Evolutionary conservation across 2,329 filamentous ascomycete species (phyloP).

Genomic region (Pyricularia pennisetigena): DNA sequence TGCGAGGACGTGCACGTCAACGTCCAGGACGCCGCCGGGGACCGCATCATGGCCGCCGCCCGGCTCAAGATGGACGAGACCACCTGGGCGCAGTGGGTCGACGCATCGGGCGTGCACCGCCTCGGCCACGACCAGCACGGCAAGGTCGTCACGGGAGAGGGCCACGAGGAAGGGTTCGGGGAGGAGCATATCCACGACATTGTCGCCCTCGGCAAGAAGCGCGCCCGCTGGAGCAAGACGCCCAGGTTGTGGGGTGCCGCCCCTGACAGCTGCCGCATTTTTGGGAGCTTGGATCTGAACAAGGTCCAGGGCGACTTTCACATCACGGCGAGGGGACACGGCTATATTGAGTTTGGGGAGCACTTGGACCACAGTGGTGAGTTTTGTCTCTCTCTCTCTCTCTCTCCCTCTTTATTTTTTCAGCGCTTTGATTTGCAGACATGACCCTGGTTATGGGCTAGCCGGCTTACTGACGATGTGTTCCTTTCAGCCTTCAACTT

Average conservation of each 20-base stretch:
- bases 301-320: slow-evolving; percentile 98
- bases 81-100: slow-evolving; percentile 72
- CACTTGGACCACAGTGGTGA: slow-evolving; percentile 77
- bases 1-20: slow-evolving; percentile 90
- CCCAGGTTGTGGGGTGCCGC: slow-evolving; percentile 47
- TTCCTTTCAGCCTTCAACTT: slow-evolving; percentile 80
- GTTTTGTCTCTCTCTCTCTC: too few species aligned
- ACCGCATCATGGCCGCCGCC: slow-evolving; percentile 75
- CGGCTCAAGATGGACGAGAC: slow-evolving; percentile 69
- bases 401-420: too few species aligned
- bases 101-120: slow-evolving; percentile 55
- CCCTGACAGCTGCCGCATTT: slow-evolving; percentile 74
- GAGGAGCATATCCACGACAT: slow-evolving; percentile 92
- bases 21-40: slow-evolving; percentile 89
- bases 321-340: slow-evolving; percentile 89
- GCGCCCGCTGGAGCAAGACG: slow-evolving; percentile 64
- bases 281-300: slow-evolving; percentile 82
- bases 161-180: slow-evolving; percentile 56
- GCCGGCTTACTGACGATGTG: not conserved
- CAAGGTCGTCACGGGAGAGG: slow-evolving; percentile 44
- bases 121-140: slow-evolving; percentile 47
- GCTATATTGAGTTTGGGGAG: slow-evolving; percentile 71
- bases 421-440: not conserved
- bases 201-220: slow-evolving; percentile 55
- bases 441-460: not conserved